Percentiles rank a stretch among this genome's conserved stretches.
Conservation (phyloP, 768 basidiomycete genomes). For the Auricularia sp. region DNA sequence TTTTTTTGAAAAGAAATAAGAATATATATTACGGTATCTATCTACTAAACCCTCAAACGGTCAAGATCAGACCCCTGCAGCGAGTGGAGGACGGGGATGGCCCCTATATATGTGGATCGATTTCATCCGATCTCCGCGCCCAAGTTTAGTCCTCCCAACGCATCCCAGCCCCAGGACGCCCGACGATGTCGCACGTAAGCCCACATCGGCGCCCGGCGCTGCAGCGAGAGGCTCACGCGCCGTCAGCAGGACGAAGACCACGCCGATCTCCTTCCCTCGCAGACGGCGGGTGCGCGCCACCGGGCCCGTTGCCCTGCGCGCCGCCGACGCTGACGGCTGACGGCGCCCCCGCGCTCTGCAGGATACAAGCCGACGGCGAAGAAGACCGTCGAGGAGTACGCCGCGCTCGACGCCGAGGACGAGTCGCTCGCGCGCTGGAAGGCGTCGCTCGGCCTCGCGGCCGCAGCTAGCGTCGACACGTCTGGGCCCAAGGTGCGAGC, state of each 20-base stretch:
- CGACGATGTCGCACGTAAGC: background rate
- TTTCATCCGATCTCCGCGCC: background rate
- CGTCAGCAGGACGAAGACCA: conserved; percentile 45
- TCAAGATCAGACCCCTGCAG: too few species aligned
- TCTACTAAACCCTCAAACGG: too few species aligned
- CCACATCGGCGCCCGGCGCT: background rate
- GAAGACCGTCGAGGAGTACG: conserved; percentile 73
- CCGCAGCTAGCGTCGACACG: conserved; percentile 31
- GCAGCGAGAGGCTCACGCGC: background rate
- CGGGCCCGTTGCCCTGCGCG: conserved; percentile 4
- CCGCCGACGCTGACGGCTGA: background rate
- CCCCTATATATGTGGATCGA: too few species aligned
- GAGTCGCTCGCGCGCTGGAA: conserved; percentile 96
- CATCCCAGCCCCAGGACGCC: background rate
- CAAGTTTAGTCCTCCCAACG: background rate
- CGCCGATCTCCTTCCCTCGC: conserved; percentile 56
- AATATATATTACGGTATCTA: too few species aligned
- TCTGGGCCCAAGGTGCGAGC: conserved; percentile 55
- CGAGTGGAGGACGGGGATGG: too few species aligned
- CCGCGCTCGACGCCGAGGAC: conserved; percentile 77
- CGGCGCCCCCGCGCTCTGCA: conserved; percentile 17
- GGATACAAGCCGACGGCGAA: conserved; percentile 66
- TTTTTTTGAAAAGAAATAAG: too few species aligned
- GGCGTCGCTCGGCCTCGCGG: conserved; percentile 72
- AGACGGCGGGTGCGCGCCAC: conserved; percentile 48